Evolutionary conservation across 83 land plant species (phyloP).

Genomic region (Thuja plicata): DNA sequence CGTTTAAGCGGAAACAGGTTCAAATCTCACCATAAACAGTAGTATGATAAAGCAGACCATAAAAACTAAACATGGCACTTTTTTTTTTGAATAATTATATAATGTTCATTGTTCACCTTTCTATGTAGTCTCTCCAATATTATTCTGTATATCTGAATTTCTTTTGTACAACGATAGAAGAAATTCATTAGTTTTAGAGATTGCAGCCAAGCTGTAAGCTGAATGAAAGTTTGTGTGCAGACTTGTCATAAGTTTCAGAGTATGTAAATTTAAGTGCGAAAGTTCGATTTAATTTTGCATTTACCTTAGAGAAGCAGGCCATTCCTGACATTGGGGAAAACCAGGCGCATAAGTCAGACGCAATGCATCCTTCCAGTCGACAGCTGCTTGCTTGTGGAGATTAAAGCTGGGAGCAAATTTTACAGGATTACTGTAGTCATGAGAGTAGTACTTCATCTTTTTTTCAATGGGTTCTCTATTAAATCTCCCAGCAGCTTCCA

Average conservation of each 20-base stretch:
- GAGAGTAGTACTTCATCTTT: conserved; percentile 4
- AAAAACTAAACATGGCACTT: no score
- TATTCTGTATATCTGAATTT: no score
- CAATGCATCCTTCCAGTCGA: neutral
- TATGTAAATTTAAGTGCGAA: neutral
- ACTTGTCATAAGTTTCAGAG: neutral
- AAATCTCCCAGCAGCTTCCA: neutral
- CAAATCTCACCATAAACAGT: no score
- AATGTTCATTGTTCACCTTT: no score
- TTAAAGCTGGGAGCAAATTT: neutral
- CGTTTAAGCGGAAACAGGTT: no score
- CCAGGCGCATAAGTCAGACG: neutral
- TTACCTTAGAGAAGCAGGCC: neutral
- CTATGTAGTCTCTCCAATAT: no score
- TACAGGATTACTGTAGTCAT: neutral
- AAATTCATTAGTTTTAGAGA: neutral
- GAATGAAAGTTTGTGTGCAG: neutral
- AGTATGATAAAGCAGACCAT: no score
- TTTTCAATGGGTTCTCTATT: neutral
- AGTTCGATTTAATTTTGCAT: neutral
- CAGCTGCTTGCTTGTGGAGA: neutral
- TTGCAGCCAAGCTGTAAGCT: neutral
- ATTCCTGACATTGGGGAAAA: neutral
- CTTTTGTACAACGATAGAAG: neutral
- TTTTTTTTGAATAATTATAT: no score